Base-by-base conservation (phyloP, 441 rosid species). In the Corymbia calophylla region DNA sequence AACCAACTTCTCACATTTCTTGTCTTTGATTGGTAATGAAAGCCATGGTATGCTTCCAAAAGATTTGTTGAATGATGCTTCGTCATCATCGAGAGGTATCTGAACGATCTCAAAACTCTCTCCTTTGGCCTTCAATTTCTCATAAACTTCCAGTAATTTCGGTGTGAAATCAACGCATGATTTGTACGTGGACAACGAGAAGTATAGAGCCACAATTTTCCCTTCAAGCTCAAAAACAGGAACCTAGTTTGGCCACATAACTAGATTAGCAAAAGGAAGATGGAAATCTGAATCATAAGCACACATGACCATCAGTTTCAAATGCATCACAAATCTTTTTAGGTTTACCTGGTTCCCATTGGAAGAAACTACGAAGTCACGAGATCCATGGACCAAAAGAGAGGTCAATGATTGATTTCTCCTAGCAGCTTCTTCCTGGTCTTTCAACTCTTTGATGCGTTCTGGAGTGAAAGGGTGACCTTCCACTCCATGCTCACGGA, bases 391-490 rank as follows among this genome's bases (percentile, higher is more conserved):
- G 66, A 62, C 68, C 68, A 62, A 62, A 62, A 62, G 32, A 62
- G 68, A 62, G 68, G 17, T 29, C 68, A 62, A 0, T 29, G 68
- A 29, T 62, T 62, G 68, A 62, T 62, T 62, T 62, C 6, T 62
- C 68, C 32, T 62, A 0, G 68, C 32, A 62, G 68, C 68, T 29
- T 29, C 68, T 29, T 62, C 68, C 89, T 93, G 84, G 11, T 87
- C 73, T 14, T 64, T n/a, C 19, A 64, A 64, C 3, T 64, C 35
- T 15, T 64, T n/a, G 21, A 64, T 3, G 1, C 19, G 73, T 15
- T 64, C 98, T 31, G 92, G 93, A 0, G 97, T 95, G 91, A 96
- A 97, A 60, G 99, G 98, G 92, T 95, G 94, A 64, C 95, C 97
- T 86, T 95, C 95, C 9, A 95, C 94, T 44, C 97, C 98, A 85